These are phyloP conservation scores for Corymbia citriodora DNA, from an alignment of 441 rosid genomes.

Conservation along the genomic window DNA sequence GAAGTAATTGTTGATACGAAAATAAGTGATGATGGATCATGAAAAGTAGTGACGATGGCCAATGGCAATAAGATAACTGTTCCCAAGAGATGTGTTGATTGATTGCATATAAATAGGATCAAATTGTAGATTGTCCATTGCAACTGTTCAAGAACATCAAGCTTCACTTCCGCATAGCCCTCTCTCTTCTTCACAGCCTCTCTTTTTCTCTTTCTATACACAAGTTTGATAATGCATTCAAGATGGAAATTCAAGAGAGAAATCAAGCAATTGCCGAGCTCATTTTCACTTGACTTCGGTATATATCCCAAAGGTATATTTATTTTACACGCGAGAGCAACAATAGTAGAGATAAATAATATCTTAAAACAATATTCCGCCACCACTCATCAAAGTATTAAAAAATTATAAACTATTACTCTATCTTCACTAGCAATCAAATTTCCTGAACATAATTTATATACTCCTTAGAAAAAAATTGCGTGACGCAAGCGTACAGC, in stretches of 20 bases:
- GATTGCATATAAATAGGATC: background rate
- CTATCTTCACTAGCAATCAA: too few species aligned
- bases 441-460: background rate
- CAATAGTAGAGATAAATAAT: background rate
- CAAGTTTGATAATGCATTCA: background rate
- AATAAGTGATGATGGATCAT: background rate
- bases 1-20: fast-evolving
- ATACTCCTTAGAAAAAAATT: background rate
- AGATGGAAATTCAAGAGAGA: background rate
- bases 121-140: background rate
- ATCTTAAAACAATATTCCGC: background rate
- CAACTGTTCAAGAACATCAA: background rate
- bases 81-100: background rate
- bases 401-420: too few species aligned
- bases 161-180: background rate
- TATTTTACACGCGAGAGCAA: too few species aligned
- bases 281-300: background rate
- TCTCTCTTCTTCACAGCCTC: background rate
- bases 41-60: background rate
- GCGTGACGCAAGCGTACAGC: background rate
- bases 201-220: too few species aligned
- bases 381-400: background rate
- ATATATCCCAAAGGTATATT: background rate
- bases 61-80: too few species aligned
- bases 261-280: too few species aligned